Base-by-base conservation (phyloP, 805 yeast species). In the Blastobotrys muscicola region DNA sequence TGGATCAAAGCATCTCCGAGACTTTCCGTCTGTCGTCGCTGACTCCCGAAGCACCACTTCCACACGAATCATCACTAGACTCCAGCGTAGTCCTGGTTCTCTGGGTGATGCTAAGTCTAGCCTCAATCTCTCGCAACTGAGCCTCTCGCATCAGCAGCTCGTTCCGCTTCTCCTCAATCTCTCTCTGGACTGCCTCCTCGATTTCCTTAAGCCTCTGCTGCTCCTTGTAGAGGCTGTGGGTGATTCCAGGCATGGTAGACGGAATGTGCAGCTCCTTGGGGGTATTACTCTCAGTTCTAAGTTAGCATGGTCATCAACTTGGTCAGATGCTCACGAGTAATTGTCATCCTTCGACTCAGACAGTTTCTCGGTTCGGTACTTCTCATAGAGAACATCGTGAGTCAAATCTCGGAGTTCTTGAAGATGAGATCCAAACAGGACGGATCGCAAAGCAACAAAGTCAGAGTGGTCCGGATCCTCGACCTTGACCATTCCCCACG, bases 361-460 rank as follows among this genome's bases (percentile, higher is more conserved):
- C 53, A 84, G 68, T 54, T 82, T 72, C 57, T 82, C 89, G 14
- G 92, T 80, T 65, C 95, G 56, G 48, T 62, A 62, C 33, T 50
- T 50, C 47, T 62, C 67, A 45, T 62, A 62, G 41, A 84, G 66
- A 60, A 79, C 71, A 54, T 80, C 85, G 53, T 82, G 89, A 14
- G 94, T 83, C 49, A 82, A 70, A 57, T 85, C 94, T 64, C 82
- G 80, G 55, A 62, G 53, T 31, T 62, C 67, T 23, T 58, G 60
- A 33, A 62, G 45, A 59, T 85, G 94, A n/a, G 89, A 75, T 5
- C 94, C 94, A 56, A 85, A 75, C 34, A 85, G 60, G 2, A 83
- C 90, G 39, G 80, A 73, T 50, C 81, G 78, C 55, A 85, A 66
- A 12, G 74, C 55, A 36, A 45, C 47, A 46, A 54, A 57, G 53